phyloP scores from a whole-genome alignment of 2,329 filamentous ascomycete species.

The Cryphonectria radicalis region DNA sequence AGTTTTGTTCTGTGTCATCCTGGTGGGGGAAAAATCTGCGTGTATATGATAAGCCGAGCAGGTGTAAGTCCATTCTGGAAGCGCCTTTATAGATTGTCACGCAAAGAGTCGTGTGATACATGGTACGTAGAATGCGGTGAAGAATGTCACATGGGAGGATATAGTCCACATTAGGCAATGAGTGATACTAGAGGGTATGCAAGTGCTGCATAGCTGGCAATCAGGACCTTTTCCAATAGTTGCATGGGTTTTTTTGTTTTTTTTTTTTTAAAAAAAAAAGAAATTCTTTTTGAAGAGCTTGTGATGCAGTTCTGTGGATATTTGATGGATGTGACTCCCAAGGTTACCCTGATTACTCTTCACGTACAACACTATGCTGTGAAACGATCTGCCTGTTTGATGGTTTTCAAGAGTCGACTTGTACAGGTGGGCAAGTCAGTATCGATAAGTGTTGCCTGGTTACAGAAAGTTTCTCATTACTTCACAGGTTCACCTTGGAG shows the following conservation, averaged over 20 bases:
- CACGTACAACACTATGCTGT: background rate
- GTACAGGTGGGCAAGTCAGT: background rate
- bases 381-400: background rate
- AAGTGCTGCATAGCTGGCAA: background rate
- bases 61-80: background rate
- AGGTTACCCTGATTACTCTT: background rate
- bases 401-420: background rate
- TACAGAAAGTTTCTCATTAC: background rate
- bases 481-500: background rate
- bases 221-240: background rate
- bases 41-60: too few species aligned
- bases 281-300: background rate
- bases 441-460: background rate
- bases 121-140: background rate
- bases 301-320: background rate
- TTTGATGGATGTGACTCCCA: background rate
- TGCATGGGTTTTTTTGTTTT: background rate
- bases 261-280: too few species aligned
- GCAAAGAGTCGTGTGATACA: background rate
- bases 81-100: background rate
- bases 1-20: background rate
- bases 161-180: background rate
- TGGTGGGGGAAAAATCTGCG: background rate
- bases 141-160: background rate
- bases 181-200: background rate